Conservation (phyloP, 352 stramenopile genomes). For the Globisporangium parvum region DNA sequence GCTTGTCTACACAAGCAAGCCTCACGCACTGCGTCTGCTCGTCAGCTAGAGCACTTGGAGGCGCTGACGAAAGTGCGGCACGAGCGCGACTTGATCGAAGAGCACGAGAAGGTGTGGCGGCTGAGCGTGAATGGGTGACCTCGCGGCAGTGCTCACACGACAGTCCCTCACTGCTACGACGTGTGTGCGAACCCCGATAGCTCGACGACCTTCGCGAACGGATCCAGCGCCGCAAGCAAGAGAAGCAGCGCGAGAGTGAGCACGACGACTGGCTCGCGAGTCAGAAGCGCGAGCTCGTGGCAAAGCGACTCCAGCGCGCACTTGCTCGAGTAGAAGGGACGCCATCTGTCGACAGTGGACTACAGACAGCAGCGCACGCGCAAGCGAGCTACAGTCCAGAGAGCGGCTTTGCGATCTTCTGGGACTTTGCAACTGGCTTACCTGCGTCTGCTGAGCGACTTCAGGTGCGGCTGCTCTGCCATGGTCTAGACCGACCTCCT, state of each 20-base stretch:
- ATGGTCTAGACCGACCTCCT: not conserved
- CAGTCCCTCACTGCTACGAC: not conserved
- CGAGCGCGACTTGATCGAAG: slow-evolving; percentile 49
- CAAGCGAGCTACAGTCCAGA: slow-evolving; percentile 21
- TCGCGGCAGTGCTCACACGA: too few species aligned
- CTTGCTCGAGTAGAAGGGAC: slow-evolving; percentile 19
- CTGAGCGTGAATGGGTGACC: too few species aligned
- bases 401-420: slow-evolving; percentile 34
- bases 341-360: not conserved
- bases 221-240: slow-evolving; percentile 30
- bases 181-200: slow-evolving; percentile 11
- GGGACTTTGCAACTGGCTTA: slow-evolving; percentile 35
- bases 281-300: slow-evolving; percentile 48
- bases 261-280: slow-evolving; percentile 41
- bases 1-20: slow-evolving; percentile 5
- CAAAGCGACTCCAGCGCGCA: slow-evolving; percentile 31
- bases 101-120: slow-evolving; percentile 39
- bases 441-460: slow-evolving; percentile 18
- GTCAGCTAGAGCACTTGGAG: slow-evolving; percentile 32
- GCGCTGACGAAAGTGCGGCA: slow-evolving; percentile 39
- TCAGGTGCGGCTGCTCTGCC: slow-evolving; percentile 19
- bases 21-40: not conserved
- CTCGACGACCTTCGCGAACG: slow-evolving; percentile 43
- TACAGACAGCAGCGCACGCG: not conserved
- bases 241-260: slow-evolving; percentile 38